Evolutionary conservation across 768 basidiomycete species (phyloP), one percentile per base, ranked within the genome.

Genomic region (Cyathus striatus): DNA sequence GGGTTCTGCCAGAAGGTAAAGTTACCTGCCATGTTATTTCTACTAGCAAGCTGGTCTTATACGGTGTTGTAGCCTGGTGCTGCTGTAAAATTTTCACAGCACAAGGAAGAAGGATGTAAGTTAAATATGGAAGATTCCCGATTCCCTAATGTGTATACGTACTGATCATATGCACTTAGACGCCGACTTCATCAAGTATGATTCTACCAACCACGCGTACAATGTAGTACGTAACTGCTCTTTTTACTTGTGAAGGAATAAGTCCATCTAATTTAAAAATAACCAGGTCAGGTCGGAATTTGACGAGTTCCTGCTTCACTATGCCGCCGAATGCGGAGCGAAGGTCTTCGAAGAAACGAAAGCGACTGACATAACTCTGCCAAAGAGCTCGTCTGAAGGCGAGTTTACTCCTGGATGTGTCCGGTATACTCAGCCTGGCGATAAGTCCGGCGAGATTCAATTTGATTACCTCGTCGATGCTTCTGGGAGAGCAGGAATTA

Each of bases 41-140:
- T 12, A 36, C 35, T 1, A 18, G 13, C 21, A 20, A n/a, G 44
- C 47, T 12, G 49, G 21, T 24, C 24, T 35, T 3, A 38, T 30
- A n/a, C n/a, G 32, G 24, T 4, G 24, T 14, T 17, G 13, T 36
- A 70, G 66, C 64, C 58, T 25, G 69, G 68, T 9, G 67, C 65
- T n/a, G 68, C 68, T 1, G 50, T 70, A 38, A 70, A 71, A 44
- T 59, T 70, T 41, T 63, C 62, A 37, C 64, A 64, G 24, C 46
- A 51, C 45, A 65, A 64, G 43, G 57, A 56, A 25, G 69, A 68
- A 54, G 66, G 62, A 35, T 69, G 65, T 66, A 38, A 56, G 65
- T 60, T n/a, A 7, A 9, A 30, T 30, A 9, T 30, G 7, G 27
- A 7, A n/a, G 9, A n/a, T 20, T 33, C 16, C 10, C 5, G 13